These are phyloP conservation scores for Fusarium illudens DNA, from an alignment of 2,329 filamentous ascomycete species.

Conservation along the genomic window DNA sequence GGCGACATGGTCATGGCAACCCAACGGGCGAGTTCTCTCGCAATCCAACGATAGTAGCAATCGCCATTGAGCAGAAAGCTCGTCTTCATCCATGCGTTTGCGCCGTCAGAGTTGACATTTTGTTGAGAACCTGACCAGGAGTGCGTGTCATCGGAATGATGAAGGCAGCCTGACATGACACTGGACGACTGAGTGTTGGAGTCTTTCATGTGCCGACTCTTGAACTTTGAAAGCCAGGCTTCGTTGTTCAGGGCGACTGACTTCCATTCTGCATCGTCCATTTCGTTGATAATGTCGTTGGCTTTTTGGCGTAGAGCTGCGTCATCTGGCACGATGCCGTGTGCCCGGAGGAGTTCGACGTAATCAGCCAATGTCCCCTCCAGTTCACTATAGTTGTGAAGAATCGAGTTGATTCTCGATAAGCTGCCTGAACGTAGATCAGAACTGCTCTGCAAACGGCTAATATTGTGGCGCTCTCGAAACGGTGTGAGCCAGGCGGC, in stretches of 20 bases:
- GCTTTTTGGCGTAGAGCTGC: neutral
- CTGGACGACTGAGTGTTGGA: neutral
- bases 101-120: neutral
- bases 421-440: neutral
- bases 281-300: neutral
- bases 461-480: neutral
- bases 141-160: neutral
- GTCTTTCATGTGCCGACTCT: neutral
- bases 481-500: neutral
- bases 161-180: neutral
- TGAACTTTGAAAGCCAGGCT: neutral
- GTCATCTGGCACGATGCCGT: neutral
- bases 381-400: neutral
- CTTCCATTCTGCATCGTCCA: neutral
- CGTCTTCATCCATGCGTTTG: neutral
- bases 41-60: conserved; percentile 8
- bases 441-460: neutral
- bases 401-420: neutral
- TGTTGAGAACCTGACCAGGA: neutral
- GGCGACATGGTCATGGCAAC: conserved; percentile 22
- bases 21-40: conserved; percentile 15
- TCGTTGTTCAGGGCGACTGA: neutral
- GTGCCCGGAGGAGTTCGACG: neutral
- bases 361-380: neutral
- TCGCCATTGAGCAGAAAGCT: neutral